Base-by-base conservation (phyloP, 495 filamentous ascomycete species). In the Penicillium herquei region DNA sequence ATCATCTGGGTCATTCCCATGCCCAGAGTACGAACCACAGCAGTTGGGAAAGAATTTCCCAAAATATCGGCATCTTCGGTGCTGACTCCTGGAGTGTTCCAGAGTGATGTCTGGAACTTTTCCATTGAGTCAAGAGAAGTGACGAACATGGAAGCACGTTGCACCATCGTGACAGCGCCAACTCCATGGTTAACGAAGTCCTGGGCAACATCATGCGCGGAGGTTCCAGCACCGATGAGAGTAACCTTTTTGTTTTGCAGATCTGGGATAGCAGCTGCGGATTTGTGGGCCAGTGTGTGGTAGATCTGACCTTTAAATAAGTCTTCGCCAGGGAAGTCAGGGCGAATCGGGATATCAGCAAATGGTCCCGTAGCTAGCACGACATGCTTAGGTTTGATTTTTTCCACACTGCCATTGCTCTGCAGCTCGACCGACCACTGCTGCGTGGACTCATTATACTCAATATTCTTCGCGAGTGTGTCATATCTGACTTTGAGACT, bases 271-370 rank as follows among this genome's bases (percentile, higher is more conserved):
- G 18, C 13, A 8, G 47, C n/a, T 13, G 47, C 47, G 1, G 47
- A 39, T 50, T 39, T 37, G 18, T 50, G 47, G 10, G 32, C 33
- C 8, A 14, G 18, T 0, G 47, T 50, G 33, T 50, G 47, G 47
- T 50, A 50, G 47, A 50, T 50, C 47, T 50, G 33, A 0, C 47
- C 47, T 14, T 50, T 50, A 32, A 50, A 50, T 37, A 14, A 50
- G 3, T 50, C 33, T 16, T 50, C 47, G 2, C 35, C 47, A 21
- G 47, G 47, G 33, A 50, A 39, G 1, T 1, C 13, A 12, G 47
- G 47, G 31, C 47, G 47, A 17, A 50, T 26, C 17, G 47, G 33
- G 10, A 39, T 50, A 50, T 50, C 47, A 13, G 1, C 18, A 6
- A 50, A 50, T 21, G 21, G 6, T 10, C 47, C 47, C 2, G 47